Conservation (phyloP, 2,329 filamentous ascomycete species). For the Aspergillus neoniger region DNA sequence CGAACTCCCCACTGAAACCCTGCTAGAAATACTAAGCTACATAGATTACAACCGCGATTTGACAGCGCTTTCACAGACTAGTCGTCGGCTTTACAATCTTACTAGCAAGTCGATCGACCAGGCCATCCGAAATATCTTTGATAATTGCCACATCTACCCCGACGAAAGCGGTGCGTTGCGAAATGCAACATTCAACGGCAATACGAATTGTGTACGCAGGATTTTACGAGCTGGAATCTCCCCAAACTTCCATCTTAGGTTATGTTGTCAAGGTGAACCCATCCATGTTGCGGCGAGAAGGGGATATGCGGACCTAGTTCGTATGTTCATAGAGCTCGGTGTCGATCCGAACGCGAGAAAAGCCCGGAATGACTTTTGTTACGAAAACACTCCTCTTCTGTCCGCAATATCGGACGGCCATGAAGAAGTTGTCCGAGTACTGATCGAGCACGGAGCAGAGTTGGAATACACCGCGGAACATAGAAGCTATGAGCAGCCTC, state of each 20-base stretch:
- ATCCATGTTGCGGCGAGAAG: neutral
- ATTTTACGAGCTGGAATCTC: neutral
- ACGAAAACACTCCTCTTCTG: neutral
- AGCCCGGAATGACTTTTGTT: rapidly evolving
- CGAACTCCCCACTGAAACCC: too few relatives aligned
- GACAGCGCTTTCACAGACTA: too few relatives aligned
- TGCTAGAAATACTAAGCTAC: too few relatives aligned
- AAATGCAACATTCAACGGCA: too few relatives aligned
- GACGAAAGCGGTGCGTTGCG: too few relatives aligned
- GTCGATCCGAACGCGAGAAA: neutral
- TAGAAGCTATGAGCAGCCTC: neutral
- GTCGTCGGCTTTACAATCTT: too few relatives aligned
- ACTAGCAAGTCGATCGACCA: too few relatives aligned
- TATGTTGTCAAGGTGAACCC: neutral
- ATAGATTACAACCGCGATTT: too few relatives aligned
- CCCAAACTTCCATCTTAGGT: neutral
- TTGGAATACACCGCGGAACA: neutral
- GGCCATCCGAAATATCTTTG: too few relatives aligned
- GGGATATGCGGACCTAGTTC: neutral
- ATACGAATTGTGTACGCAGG: neutral
- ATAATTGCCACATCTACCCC: too few relatives aligned
- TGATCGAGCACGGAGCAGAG: neutral
- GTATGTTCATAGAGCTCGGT: neutral
- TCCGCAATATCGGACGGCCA: neutral
- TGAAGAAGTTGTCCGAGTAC: neutral